Evolutionary conservation across 805 yeast species (phyloP).

Genomic region (Metschnikowia cubensis): DNA sequence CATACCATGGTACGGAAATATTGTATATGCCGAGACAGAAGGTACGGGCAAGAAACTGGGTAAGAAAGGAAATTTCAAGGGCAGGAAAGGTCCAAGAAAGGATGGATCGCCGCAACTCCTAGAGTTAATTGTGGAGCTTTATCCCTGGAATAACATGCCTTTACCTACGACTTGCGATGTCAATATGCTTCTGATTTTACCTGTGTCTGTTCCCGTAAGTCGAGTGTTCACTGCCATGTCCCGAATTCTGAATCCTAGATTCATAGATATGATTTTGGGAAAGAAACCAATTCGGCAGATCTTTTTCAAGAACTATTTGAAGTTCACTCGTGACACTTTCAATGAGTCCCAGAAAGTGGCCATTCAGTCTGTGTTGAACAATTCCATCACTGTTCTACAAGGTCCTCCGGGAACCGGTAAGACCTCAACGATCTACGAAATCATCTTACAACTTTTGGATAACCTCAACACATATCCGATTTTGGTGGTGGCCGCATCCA

Average conservation of each 20-base stretch:
- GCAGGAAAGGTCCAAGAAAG: constrained; percentile 9
- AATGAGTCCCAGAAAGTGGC: constrained; percentile 56
- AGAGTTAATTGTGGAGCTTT: constrained; percentile 48
- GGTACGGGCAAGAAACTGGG: constrained; percentile 2
- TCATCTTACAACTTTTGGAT: constrained; percentile 50
- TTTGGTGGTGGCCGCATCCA: constrained; percentile 70
- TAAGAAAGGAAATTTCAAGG: constrained; percentile 7
- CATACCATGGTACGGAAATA: constrained; percentile 57
- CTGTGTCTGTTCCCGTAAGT: constrained; percentile 60
- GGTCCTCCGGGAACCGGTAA: constrained; percentile 46
- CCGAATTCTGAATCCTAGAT: constrained; percentile 48
- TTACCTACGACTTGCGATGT: constrained; percentile 46
- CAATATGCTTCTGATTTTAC: constrained; percentile 41
- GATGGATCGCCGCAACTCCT: constrained; percentile 21
- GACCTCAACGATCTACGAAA: constrained; percentile 41
- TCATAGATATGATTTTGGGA: constrained; percentile 52
- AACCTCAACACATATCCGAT: constrained; percentile 58
- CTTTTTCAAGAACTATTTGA: constrained; percentile 51
- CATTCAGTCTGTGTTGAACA: constrained; percentile 49
- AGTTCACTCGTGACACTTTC: constrained; percentile 45
- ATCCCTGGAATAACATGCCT: constrained; percentile 53
- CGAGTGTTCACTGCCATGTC: constrained; percentile 67
- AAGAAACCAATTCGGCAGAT: constrained; percentile 53
- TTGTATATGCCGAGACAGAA: constrained; percentile 38
- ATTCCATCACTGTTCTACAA: constrained; percentile 45